Evolutionary conservation across 2,329 filamentous ascomycete species (phyloP).

Genomic region (Ophiosphaerella herpotricha): DNA sequence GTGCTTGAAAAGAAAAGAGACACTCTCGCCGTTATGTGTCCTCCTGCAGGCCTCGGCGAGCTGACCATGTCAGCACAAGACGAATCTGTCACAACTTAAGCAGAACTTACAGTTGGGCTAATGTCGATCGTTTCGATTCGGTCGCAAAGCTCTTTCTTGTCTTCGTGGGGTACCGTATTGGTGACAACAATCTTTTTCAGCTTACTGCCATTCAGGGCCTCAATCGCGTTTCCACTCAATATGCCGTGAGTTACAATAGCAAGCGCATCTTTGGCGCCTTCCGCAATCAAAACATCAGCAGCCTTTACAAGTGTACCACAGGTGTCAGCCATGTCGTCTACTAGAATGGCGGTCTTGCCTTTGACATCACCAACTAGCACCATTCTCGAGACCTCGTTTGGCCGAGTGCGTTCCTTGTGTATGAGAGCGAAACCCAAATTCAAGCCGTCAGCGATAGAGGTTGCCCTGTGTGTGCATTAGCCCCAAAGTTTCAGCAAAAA

Average conservation of each 20-base stretch:
- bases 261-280: slow-evolving; percentile 84
- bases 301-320: slow-evolving; percentile 89
- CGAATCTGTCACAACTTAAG: background rate
- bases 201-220: slow-evolving; percentile 79
- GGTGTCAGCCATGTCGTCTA: slow-evolving; percentile 98
- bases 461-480: slow-evolving; percentile 62
- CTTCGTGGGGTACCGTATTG: slow-evolving; percentile 81
- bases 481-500: background rate
- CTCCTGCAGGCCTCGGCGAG: slow-evolving; percentile 72
- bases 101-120: slow-evolving; percentile 67
- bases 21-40: slow-evolving; percentile 73
- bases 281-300: slow-evolving; percentile 77
- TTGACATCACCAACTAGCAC: slow-evolving; percentile 93
- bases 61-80: slow-evolving; percentile 32
- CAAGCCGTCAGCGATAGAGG: slow-evolving; percentile 88
- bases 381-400: slow-evolving; percentile 90
- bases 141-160: slow-evolving; percentile 77
- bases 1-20: slow-evolving; percentile 72
- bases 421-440: slow-evolving; percentile 92
- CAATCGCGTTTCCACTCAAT: slow-evolving; percentile 83
- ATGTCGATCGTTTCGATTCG: slow-evolving; percentile 92
- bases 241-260: slow-evolving; percentile 97
- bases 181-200: slow-evolving; percentile 83
- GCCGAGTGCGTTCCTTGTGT: slow-evolving; percentile 92
- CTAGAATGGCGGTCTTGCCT: slow-evolving; percentile 90